These are phyloP conservation scores for Alloteropsis semialata DNA, from an alignment of 176 grass and related monocot genomes.

Conservation along the genomic window DNA sequence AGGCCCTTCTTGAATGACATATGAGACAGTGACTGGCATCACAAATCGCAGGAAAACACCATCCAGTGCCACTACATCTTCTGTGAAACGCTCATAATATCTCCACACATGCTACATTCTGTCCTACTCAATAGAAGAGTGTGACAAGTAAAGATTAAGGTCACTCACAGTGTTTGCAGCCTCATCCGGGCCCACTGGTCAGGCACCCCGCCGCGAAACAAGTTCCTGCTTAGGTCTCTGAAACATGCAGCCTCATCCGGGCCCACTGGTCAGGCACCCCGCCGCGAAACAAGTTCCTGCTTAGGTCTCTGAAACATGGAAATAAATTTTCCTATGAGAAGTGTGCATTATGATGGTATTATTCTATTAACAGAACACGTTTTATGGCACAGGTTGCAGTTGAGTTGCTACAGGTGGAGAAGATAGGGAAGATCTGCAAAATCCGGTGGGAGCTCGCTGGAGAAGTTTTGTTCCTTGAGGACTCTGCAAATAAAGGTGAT, in stretches of 20 bases:
- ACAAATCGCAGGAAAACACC: background rate
- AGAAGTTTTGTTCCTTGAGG: constrained; percentile 55
- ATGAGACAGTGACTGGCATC: background rate
- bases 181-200: constrained; percentile 59
- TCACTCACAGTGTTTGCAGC: constrained; percentile 65
- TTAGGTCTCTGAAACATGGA: constrained; percentile 53
- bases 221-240: constrained; percentile 69
- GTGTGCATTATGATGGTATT: background rate
- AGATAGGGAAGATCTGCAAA: constrained; percentile 64
- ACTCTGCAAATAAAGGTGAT: constrained; percentile 36
- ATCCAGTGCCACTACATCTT: background rate
- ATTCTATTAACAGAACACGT: constrained; percentile 26
- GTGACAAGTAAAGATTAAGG: background rate
- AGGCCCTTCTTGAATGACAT: background rate
- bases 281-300: constrained; percentile 61
- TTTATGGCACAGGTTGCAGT: background rate
- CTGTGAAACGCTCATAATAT: background rate
- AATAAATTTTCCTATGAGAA: too few relatives aligned
- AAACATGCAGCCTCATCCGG: constrained; percentile 43
- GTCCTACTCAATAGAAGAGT: background rate
- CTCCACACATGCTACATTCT: background rate
- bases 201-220: constrained; percentile 60
- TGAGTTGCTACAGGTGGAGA: constrained; percentile 57
- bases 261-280: constrained; percentile 57
- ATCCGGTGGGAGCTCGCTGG: constrained; percentile 56